phyloP scores from a whole-genome alignment of 139 green algal species.

The Axilococcus clingmanii region DNA sequence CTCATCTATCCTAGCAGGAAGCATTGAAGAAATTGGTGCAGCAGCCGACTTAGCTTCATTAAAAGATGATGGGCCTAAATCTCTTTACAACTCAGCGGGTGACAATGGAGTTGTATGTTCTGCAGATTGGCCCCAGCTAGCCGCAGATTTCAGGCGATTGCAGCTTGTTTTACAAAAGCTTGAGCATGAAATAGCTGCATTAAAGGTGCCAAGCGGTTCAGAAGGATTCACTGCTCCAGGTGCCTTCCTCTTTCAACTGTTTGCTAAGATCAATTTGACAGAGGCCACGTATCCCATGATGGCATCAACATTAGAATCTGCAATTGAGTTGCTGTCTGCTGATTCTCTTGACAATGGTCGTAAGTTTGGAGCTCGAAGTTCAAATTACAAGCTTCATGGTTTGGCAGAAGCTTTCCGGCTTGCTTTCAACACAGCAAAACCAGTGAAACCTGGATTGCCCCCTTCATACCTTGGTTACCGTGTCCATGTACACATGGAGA shows the following conservation, averaged over 20 bases:
- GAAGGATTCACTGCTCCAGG: constrained; percentile 32
- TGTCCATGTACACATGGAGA: constrained; percentile 60
- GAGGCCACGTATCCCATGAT: constrained; percentile 12
- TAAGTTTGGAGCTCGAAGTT: constrained; percentile 25
- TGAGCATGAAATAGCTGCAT: constrained; percentile 24
- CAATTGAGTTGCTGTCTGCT: constrained; percentile 18
- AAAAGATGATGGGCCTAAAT: constrained; percentile 1
- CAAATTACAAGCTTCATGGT: constrained; percentile 25
- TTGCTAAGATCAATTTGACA: constrained; percentile 20
- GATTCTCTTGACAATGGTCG: constrained; percentile 21
- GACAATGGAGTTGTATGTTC: too few relatives aligned
- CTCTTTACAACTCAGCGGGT: too few relatives aligned
- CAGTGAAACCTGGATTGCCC: neutral
- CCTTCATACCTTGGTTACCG: constrained; percentile 38
- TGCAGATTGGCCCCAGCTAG: too few relatives aligned
- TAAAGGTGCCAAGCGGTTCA: constrained; percentile 8
- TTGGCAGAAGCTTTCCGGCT: constrained; percentile 43
- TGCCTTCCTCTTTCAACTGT: constrained; percentile 32
- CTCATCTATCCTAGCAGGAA: constrained; percentile 34
- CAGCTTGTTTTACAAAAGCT: constrained; percentile 26
- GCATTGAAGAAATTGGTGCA: constrained; percentile 44
- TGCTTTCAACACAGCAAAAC: constrained; percentile 42
- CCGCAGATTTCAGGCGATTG: constrained; percentile 9
- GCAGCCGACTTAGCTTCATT: constrained; percentile 30
- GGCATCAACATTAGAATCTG: constrained; percentile 20